Evolutionary conservation across 768 basidiomycete genomes (phyloP).

Genomic region (Rubroboletus satanas): DNA sequence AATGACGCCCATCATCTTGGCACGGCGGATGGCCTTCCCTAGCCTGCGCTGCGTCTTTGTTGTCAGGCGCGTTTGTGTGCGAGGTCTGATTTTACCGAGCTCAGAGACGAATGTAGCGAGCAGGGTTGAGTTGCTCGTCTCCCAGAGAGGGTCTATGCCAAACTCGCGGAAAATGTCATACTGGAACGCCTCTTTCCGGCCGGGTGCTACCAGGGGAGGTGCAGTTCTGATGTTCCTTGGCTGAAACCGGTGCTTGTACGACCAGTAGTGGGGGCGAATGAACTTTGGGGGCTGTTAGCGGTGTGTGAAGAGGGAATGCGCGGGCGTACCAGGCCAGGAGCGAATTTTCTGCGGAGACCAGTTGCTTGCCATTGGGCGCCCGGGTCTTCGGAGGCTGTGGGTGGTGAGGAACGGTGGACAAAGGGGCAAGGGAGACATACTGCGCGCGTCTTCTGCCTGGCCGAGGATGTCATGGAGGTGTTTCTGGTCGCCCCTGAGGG

Average conservation of each 20-base stretch:
- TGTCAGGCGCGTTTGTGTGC: conserved; percentile 69
- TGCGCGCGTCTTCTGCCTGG: conserved; percentile 22
- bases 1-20: conserved; percentile 88
- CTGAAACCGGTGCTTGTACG: conserved; percentile 36
- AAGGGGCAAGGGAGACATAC: background rate
- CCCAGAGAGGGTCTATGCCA: conserved; percentile 67
- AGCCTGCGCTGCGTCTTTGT: conserved; percentile 73
- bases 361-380: conserved; percentile 19
- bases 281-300: conserved; percentile 33
- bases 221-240: conserved; percentile 19
- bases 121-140: conserved; percentile 57
- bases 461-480: conserved; percentile 23
- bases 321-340: conserved; percentile 18
- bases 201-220: conserved; percentile 52
- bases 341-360: conserved; percentile 28
- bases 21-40: conserved; percentile 81
- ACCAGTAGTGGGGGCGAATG: conserved; percentile 44
- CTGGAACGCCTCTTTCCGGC: conserved; percentile 47
- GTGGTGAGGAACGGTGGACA: background rate
- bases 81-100: conserved; percentile 78
- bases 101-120: conserved; percentile 59
- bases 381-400: conserved; percentile 5
- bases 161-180: conserved; percentile 71
- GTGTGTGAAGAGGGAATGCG: background rate
- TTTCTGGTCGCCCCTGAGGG: conserved; percentile 24